These are phyloP conservation scores for Excoecaria agallocha DNA, from an alignment of 345 rosid species.

Conservation along the genomic window DNA sequence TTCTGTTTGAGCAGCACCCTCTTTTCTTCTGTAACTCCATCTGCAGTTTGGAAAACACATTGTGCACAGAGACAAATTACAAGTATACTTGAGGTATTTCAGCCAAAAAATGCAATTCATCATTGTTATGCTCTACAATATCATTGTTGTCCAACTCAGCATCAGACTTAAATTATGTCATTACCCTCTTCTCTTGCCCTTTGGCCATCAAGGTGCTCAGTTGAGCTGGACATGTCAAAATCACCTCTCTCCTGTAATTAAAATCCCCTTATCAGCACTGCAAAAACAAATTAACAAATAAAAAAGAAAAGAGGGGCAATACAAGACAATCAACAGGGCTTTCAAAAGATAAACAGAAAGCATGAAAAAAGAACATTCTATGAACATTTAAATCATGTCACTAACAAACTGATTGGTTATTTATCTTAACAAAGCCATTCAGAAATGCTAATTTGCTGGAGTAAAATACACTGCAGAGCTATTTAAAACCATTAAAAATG, in stretches of 20 bases:
- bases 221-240: conserved; percentile 42
- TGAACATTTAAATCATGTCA: background rate
- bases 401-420: background rate
- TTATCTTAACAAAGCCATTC: background rate
- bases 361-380: background rate
- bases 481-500: no score
- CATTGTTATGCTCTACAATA: conserved; percentile 65
- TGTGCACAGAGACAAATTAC: conserved; percentile 1
- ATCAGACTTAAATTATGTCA: conserved; percentile 63
- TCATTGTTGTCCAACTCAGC: conserved; percentile 66
- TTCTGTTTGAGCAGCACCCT: conserved; percentile 60
- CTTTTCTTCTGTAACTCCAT: conserved; percentile 80
- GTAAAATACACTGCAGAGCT: no score
- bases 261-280: background rate
- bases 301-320: background rate
- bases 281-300: background rate
- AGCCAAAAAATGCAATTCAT: conserved; percentile 31
- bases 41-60: conserved; percentile 37
- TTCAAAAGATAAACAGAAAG: no score
- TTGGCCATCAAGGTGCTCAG: conserved; percentile 25
- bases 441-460: background rate
- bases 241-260: conserved; percentile 41
- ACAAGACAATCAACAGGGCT: background rate
- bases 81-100: background rate
- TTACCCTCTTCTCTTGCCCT: conserved; percentile 42